Percentiles rank a stretch among this genome's conserved stretches.
Conservation (phyloP, 2,329 filamentous ascomycete species). For the Decorospora gaudefroyi region DNA sequence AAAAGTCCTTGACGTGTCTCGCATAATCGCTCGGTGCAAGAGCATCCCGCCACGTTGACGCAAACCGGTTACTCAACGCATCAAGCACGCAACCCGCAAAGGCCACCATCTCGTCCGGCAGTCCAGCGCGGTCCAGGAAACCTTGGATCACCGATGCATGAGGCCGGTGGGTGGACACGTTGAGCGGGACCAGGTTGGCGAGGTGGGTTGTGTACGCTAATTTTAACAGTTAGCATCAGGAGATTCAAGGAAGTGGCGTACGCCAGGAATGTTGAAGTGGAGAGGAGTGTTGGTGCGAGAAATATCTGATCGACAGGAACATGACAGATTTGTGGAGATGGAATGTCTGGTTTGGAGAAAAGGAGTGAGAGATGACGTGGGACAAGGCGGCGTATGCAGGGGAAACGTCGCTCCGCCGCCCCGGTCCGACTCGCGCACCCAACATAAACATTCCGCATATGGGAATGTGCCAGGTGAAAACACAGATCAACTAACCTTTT, state of each 20-base stretch:
- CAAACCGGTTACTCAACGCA: constrained; percentile 41
- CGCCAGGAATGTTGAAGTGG: background rate
- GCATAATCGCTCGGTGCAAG: constrained; percentile 24
- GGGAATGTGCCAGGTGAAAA: constrained; percentile 21
- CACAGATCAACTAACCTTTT: constrained; percentile 34
- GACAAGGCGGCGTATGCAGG: constrained; percentile 24
- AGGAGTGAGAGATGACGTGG: constrained; percentile 19
- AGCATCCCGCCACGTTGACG: constrained; percentile 36
- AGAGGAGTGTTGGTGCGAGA: constrained; percentile 15
- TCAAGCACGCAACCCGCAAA: constrained; percentile 49
- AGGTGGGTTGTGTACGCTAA: constrained; percentile 46
- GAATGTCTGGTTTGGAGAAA: constrained; percentile 8
- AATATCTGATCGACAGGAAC: constrained; percentile 31
- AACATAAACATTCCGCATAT: constrained; percentile 21
- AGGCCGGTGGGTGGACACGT: constrained; percentile 36
- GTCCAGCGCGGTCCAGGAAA: constrained; percentile 39
- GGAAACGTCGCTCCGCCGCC: constrained; percentile 21
- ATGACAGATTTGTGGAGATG: constrained; percentile 12
- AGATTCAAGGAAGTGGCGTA: constrained; percentile 13
- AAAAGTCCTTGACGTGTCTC: constrained; percentile 19
- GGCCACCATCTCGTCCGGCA: constrained; percentile 44
- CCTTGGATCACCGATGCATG: constrained; percentile 32
- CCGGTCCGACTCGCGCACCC: constrained; percentile 22
- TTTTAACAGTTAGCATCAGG: constrained; percentile 27
- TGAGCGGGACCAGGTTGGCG: constrained; percentile 44